Evolutionary conservation across 306 rosid species (phyloP).

Genomic region (Dalbergia oliveri): DNA sequence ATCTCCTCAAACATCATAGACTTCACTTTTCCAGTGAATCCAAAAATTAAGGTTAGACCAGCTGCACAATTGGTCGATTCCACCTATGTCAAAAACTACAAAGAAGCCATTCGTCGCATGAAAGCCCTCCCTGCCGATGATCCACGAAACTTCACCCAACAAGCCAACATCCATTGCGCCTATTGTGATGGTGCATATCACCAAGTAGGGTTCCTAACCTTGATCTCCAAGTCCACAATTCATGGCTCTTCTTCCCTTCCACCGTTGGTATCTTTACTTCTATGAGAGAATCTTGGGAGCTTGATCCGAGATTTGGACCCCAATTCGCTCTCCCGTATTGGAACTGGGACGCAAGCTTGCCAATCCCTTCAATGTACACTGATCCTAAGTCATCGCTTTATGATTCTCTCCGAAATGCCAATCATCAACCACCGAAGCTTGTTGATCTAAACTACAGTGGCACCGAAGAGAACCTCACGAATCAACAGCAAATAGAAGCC

Average conservation of each 20-base stretch:
- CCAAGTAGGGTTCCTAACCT: conserved; percentile 68
- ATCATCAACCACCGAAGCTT: conserved; percentile 68
- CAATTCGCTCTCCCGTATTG: conserved; percentile 70
- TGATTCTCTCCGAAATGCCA: conserved; percentile 51
- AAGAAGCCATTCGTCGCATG: conserved; percentile 68
- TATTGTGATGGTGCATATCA: conserved; percentile 81
- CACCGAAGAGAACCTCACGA: not conserved
- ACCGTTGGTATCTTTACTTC: conserved; percentile 80
- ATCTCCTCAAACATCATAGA: conserved; percentile 44
- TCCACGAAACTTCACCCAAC: conserved; percentile 76
- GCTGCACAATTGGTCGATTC: conserved; percentile 64
- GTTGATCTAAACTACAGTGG: conserved; percentile 57
- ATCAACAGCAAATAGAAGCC: not conserved
- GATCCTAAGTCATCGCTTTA: conserved; percentile 64
- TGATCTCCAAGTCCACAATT: conserved; percentile 73
- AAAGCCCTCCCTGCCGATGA: conserved; percentile 67
- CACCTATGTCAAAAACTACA: conserved; percentile 60
- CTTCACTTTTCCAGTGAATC: conserved; percentile 43
- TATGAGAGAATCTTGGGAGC: conserved; percentile 70
- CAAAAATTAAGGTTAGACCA: conserved; percentile 56
- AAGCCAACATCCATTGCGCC: conserved; percentile 83
- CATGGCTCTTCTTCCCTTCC: conserved; percentile 93
- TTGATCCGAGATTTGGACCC: conserved; percentile 64
- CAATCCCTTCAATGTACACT: conserved; percentile 57
- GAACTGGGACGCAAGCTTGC: conserved; percentile 88